These are phyloP conservation scores for Pseudozyma flocculosa DNA, from an alignment of 1,284 basidiomycete genomes.

Conservation along the genomic window DNA sequence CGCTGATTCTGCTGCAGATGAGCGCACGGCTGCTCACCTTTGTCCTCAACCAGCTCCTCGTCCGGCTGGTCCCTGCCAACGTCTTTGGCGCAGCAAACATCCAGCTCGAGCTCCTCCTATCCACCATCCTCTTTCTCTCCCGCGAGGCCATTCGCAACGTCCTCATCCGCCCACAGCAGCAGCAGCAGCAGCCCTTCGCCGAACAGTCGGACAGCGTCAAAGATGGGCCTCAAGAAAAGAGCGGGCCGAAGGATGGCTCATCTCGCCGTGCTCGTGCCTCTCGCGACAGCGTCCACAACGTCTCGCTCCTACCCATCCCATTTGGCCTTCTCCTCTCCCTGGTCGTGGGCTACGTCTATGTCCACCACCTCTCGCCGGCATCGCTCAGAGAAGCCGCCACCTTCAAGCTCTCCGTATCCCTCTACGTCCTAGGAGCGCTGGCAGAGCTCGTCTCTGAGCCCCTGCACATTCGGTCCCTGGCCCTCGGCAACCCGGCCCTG, in stretches of 20 bases:
- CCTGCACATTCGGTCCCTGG: slow-evolving; percentile 43
- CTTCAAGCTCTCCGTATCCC: slow-evolving; percentile 26
- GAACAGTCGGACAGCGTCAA: too few relatives aligned
- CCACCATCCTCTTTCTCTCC: slow-evolving; percentile 85
- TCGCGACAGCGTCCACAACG: slow-evolving; percentile 40
- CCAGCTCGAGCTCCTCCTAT: slow-evolving; percentile 81
- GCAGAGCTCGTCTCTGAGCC: slow-evolving; percentile 50
- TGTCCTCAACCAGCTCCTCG: slow-evolving; percentile 78
- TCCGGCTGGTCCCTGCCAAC: slow-evolving; percentile 79
- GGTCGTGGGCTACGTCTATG: slow-evolving; percentile 22
- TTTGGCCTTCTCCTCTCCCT: slow-evolving; percentile 32
- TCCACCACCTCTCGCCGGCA: slow-evolving; percentile 26
- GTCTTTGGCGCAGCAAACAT: slow-evolving; percentile 83
- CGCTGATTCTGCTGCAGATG: slow-evolving; percentile 82
- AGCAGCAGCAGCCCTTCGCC: too few relatives aligned
- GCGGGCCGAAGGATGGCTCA: too few relatives aligned
- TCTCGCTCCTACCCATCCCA: slow-evolving; percentile 43
- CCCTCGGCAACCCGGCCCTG: slow-evolving; percentile 24
- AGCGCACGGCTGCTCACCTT: slow-evolving; percentile 82
- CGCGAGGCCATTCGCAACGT: slow-evolving; percentile 73
- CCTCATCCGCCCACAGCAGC: slow-evolving; percentile 22
- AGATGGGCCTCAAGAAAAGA: too few relatives aligned
- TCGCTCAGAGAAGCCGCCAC: slow-evolving; percentile 25
- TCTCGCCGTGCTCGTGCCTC: too few relatives aligned
- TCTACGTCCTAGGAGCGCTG: slow-evolving; percentile 47